Percentiles rank a stretch among this genome's conserved stretches.
Conservation (phyloP, 1,139 yeast species). For the Magnusiomyces paraingens region DNA sequence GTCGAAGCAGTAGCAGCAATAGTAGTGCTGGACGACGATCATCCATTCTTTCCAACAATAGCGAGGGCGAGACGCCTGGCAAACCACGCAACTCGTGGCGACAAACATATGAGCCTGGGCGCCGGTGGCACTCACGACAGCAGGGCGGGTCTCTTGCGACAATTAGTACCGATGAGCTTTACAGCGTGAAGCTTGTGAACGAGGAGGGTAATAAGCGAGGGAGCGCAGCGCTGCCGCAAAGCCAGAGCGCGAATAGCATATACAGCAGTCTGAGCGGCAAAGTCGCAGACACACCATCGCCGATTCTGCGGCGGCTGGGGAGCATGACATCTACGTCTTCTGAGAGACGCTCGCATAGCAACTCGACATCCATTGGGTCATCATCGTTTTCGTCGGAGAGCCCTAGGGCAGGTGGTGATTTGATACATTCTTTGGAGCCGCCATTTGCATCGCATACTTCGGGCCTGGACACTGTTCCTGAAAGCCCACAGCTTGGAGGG, state of each 20-base stretch:
- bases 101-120: constrained; percentile 39
- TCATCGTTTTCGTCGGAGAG: constrained; percentile 11
- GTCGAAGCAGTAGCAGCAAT: constrained; percentile 13
- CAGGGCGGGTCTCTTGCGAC: constrained; percentile 74
- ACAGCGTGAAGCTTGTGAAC: constrained; percentile 66
- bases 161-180: constrained; percentile 76
- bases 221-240: too few relatives aligned
- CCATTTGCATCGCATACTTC: too few relatives aligned
- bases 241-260: too few relatives aligned
- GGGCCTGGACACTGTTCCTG: constrained; percentile 7
- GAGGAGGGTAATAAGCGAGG: background rate
- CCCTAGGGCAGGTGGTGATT: too few relatives aligned
- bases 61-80: constrained; percentile 12
- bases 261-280: background rate
- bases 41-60: background rate
- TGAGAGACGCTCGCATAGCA: constrained; percentile 1
- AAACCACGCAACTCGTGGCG: constrained; percentile 67
- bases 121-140: constrained; percentile 45
- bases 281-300: constrained; percentile 9
- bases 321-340: constrained; percentile 7
- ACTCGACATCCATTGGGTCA: constrained; percentile 14
- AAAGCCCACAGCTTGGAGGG: constrained; percentile 7
- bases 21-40: background rate
- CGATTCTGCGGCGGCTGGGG: constrained; percentile 10
- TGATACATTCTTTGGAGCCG: too few relatives aligned